A percentile compares a stretch with the other conserved stretches of the same genome.
These are phyloP conservation scores for Zizania latifolia DNA, from an alignment of 176 grass and related monocot species.

Conservation along the genomic window DNA sequence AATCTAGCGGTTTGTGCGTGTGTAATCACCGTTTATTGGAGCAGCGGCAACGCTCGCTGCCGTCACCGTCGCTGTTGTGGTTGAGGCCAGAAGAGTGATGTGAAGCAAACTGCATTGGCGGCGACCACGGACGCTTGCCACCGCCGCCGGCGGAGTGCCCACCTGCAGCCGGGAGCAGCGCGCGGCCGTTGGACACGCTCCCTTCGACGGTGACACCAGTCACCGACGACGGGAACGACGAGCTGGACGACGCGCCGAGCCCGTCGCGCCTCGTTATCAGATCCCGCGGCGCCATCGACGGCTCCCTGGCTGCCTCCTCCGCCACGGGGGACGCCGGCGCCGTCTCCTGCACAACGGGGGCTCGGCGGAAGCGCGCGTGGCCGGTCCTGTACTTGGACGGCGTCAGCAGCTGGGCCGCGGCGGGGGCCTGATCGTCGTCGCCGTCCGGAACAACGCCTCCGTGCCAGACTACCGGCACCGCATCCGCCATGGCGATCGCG, in stretches of 20 bases:
- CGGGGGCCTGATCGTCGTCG: neutral
- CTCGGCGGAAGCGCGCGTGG: constrained; percentile 76
- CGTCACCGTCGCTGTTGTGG: constrained; percentile 16
- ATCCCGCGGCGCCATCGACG: neutral
- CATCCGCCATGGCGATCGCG: constrained; percentile 11
- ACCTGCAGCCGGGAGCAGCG: neutral
- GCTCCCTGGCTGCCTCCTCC: neutral
- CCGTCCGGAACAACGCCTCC: neutral
- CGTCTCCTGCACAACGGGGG: neutral
- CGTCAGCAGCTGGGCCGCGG: constrained; percentile 12
- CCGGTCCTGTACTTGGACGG: constrained; percentile 47
- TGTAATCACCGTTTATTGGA: constrained; percentile 49
- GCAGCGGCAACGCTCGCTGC: constrained; percentile 41
- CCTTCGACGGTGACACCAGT: constrained; percentile 43
- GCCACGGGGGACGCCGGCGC: neutral
- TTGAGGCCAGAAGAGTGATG: neutral
- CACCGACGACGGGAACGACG: constrained; percentile 32
- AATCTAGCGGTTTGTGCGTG: too few species aligned
- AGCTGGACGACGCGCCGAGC: constrained; percentile 43
- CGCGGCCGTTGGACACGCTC: constrained; percentile 48
- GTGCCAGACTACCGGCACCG: neutral
- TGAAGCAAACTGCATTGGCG: neutral
- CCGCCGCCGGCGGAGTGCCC: neutral
- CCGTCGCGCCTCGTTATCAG: constrained; percentile 7
- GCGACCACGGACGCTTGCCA: neutral